Evolutionary conservation across 2,329 filamentous ascomycete genomes (phyloP).

Genomic region (Ophidiomyces ophidiicola): DNA sequence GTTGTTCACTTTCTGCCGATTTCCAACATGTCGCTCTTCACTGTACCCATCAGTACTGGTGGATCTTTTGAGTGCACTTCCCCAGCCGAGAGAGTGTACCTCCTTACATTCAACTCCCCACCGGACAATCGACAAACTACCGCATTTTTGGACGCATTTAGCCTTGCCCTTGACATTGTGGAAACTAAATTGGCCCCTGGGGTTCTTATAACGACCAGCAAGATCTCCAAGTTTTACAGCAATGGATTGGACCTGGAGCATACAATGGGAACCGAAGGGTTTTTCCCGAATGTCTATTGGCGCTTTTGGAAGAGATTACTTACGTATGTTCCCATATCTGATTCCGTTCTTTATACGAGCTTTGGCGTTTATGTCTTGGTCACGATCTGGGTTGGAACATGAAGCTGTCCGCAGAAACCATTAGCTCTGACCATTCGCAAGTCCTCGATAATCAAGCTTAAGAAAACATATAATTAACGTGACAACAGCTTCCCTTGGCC

Average conservation of each 20-base stretch:
- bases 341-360: not conserved
- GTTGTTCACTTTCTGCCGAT: not conserved
- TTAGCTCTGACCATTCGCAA: too few species aligned
- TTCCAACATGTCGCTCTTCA: constrained; percentile 10
- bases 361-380: too few species aligned
- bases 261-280: constrained; percentile 48
- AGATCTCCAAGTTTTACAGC: constrained; percentile 66
- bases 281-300: constrained; percentile 51
- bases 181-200: constrained; percentile 56
- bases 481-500: constrained; percentile 58
- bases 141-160: constrained; percentile 53
- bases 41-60: constrained; percentile 9
- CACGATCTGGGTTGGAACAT: too few species aligned
- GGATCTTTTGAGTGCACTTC: constrained; percentile 12
- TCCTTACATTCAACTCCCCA: constrained; percentile 58
- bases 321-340: constrained; percentile 32
- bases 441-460: not conserved
- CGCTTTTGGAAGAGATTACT: constrained; percentile 53
- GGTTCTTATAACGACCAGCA: constrained; percentile 64
- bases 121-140: constrained; percentile 67
- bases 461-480: too few species aligned
- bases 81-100: constrained; percentile 37
- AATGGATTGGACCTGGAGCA: constrained; percentile 70
- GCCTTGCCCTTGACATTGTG: constrained; percentile 62
- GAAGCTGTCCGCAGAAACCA: too few species aligned